Conservation (phyloP, 345 rosid genomes). For the Arabis alpina region DNA sequence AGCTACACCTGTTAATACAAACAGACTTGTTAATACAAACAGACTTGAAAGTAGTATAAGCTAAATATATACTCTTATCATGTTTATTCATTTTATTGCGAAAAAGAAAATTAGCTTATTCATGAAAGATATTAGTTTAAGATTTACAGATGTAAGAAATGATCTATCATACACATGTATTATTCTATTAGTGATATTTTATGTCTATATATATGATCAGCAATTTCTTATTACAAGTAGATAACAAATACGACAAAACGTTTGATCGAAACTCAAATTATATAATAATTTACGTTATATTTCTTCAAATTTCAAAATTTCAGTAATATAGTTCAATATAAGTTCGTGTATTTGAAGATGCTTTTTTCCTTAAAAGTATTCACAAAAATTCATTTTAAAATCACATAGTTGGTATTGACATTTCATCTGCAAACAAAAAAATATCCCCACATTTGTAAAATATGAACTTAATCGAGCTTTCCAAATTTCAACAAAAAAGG, state of each 20-base stretch:
- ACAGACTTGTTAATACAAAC: too few relatives aligned
- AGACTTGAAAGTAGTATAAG: background rate
- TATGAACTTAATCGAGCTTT: slow-evolving; percentile 22
- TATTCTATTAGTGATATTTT: too few relatives aligned
- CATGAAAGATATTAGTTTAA: background rate
- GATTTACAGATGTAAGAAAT: background rate
- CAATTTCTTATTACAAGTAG: background rate
- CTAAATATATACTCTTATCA: background rate
- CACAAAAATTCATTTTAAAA: background rate
- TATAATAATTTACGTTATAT: too few relatives aligned
- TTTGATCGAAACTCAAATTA: too few relatives aligned
- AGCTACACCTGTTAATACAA: too few relatives aligned
- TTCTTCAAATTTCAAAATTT: background rate
- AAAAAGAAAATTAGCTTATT: background rate
- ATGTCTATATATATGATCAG: too few relatives aligned
- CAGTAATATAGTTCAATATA: background rate
- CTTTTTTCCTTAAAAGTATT: background rate
- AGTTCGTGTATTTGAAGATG: background rate
- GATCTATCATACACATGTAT: background rate
- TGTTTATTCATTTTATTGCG: slow-evolving; percentile 2
- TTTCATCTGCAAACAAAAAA: slow-evolving; percentile 18
- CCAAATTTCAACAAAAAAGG: slow-evolving; percentile 34
- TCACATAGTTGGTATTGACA: slow-evolving; percentile 40
- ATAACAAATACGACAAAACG: background rate
- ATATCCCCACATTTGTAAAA: slow-evolving; percentile 13